A percentile compares a stretch with the other conserved stretches of the same genome.
Evolutionary conservation across 2,329 filamentous ascomycete species (phyloP).

Genomic region (Calonectria multiphialidica): DNA sequence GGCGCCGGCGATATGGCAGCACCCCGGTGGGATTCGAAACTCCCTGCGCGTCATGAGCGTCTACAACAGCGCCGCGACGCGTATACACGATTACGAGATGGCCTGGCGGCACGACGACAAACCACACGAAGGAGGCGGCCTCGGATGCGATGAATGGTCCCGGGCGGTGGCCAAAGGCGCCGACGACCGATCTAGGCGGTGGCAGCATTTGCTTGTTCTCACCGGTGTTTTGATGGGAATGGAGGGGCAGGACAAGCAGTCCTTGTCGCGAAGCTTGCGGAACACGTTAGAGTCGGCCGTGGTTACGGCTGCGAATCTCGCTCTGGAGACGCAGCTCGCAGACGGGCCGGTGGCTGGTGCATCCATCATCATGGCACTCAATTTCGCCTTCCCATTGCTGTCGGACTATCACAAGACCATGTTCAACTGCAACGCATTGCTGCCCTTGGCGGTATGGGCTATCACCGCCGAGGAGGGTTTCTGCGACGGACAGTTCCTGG

Average conservation of each 20-base stretch:
- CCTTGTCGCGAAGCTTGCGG: conserved; percentile 73
- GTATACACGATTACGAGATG: conserved; percentile 63
- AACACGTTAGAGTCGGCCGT: conserved; percentile 79
- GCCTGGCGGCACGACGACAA: conserved; percentile 50
- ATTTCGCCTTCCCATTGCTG: conserved; percentile 81
- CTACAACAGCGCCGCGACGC: conserved; percentile 75
- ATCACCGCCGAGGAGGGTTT: conserved; percentile 81
- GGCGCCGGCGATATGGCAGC: conserved; percentile 78
- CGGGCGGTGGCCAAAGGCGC: conserved; percentile 68
- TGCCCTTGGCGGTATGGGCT: conserved; percentile 77
- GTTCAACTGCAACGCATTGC: conserved; percentile 76
- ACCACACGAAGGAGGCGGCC: conserved; percentile 54
- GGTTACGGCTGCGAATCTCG: conserved; percentile 81
- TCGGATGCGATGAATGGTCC: conserved; percentile 66
- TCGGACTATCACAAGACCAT: conserved; percentile 68
- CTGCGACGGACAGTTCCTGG: conserved; percentile 80
- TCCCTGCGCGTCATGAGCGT: conserved; percentile 77
- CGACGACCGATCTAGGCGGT: conserved; percentile 73
- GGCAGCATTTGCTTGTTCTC: conserved; percentile 87
- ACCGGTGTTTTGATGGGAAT: conserved; percentile 84
- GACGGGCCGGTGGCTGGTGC: conserved; percentile 57
- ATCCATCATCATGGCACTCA: conserved; percentile 78
- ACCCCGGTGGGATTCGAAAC: conserved; percentile 69
- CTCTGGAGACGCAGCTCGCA: conserved; percentile 64
- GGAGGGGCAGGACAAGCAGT: conserved; percentile 71